phyloP scores from a whole-genome alignment of 2,329 filamentous ascomycete genomes.

The Cladosporium cucumerinum region DNA sequence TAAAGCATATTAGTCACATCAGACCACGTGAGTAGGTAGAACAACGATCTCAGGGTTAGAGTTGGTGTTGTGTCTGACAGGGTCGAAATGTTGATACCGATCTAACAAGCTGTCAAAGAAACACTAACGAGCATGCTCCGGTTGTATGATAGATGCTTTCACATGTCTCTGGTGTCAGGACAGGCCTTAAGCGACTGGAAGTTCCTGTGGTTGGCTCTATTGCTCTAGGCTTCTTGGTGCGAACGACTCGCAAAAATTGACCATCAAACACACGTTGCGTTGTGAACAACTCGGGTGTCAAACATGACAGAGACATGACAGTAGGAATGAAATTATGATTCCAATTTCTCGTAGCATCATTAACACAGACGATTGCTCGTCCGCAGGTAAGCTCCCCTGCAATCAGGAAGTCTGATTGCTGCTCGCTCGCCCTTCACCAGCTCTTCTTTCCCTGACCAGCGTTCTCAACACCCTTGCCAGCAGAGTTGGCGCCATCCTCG shows the following conservation, averaged over 20 bases:
- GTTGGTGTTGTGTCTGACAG: background rate
- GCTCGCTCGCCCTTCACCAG: background rate
- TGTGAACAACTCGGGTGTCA: too few species aligned
- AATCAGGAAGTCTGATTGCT: background rate
- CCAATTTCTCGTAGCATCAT: background rate
- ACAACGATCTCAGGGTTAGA: background rate
- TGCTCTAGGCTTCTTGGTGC: background rate
- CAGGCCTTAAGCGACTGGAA: too few species aligned
- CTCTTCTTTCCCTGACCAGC: slow-evolving; percentile 45
- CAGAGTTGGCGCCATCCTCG: slow-evolving; percentile 38
- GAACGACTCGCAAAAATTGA: background rate
- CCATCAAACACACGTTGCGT: background rate
- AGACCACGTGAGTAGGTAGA: too few species aligned
- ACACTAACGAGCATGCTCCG: too few species aligned
- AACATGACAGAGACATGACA: background rate
- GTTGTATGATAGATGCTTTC: too few species aligned
- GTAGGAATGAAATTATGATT: background rate
- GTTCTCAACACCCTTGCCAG: slow-evolving; percentile 46
- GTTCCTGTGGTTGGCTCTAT: too few species aligned
- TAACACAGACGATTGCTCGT: background rate
- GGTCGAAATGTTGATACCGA: too few species aligned
- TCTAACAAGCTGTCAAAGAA: too few species aligned
- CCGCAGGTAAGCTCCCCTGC: background rate
- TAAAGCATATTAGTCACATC: too few species aligned
- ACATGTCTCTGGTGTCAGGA: too few species aligned